Percentiles rank a stretch among this genome's conserved stretches.
Evolutionary conservation across 2,329 filamentous ascomycete species (phyloP).

Genomic region (Pseudopyrenochaeta lycopersici): DNA sequence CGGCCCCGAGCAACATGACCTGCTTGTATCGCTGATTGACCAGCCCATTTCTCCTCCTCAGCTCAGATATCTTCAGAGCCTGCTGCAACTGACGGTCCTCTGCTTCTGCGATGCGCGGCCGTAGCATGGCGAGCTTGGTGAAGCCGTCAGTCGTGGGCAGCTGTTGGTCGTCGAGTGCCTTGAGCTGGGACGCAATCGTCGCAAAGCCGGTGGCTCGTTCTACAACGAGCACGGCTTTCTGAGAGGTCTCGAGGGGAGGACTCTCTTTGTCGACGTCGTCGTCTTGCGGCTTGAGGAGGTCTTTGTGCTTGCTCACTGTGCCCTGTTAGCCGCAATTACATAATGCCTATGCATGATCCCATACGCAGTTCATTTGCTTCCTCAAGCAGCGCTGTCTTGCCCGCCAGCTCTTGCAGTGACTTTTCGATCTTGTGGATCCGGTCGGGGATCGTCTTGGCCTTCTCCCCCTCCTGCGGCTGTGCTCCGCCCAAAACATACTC

Average conservation of each 20-base stretch:
- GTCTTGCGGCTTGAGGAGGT: conserved; percentile 44
- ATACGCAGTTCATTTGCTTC: conserved; percentile 52
- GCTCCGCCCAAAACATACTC: conserved; percentile 54
- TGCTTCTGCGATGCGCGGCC: conserved; percentile 69
- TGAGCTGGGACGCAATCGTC: conserved; percentile 54
- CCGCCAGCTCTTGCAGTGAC: conserved; percentile 49
- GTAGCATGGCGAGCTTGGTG: conserved; percentile 65
- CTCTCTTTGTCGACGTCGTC: conserved; percentile 17
- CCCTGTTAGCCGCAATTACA: conserved; percentile 18
- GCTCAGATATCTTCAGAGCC: conserved; percentile 67
- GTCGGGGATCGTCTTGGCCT: conserved; percentile 39
- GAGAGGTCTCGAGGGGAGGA: conserved; percentile 28
- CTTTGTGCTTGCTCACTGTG: conserved; percentile 51
- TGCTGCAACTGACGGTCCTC: conserved; percentile 70
- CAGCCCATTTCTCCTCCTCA: conserved; percentile 69
- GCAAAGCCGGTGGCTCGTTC: conserved; percentile 55
- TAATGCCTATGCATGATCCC: not conserved
- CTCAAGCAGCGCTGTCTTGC: conserved; percentile 50
- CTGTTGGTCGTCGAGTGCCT: conserved; percentile 54
- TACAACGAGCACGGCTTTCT: conserved; percentile 52
- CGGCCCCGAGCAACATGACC: conserved; percentile 71
- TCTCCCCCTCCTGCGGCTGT: conserved; percentile 26
- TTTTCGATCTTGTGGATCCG: conserved; percentile 50
- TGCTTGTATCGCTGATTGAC: conserved; percentile 73
- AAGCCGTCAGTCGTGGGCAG: conserved; percentile 54